Percentiles rank a stretch among this genome's conserved stretches.
Evolutionary conservation across 2,329 filamentous ascomycete genomes (phyloP).

Genomic region (Phoma sp.): DNA sequence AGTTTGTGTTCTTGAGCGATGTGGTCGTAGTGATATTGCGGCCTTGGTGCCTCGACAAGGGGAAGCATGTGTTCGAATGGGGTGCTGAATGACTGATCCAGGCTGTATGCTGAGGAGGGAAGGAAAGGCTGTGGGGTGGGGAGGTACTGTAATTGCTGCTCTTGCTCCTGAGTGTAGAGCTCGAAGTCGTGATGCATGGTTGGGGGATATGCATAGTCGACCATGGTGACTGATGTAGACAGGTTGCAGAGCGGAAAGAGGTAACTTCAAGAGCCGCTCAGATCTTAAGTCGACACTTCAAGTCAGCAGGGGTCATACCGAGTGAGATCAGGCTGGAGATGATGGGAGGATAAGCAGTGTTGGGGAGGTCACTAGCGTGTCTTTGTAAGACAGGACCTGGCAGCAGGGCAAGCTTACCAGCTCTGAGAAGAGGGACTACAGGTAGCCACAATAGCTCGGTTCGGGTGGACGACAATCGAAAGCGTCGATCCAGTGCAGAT

Average conservation of each 20-base stretch:
- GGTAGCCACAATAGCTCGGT: slow-evolving; percentile 13
- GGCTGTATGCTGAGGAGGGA: slow-evolving; percentile 35
- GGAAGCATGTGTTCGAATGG: slow-evolving; percentile 45
- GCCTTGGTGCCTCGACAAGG: slow-evolving; percentile 39
- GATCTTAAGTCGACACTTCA: slow-evolving; percentile 22
- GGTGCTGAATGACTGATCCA: slow-evolving; percentile 47
- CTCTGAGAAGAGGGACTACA: slow-evolving; percentile 26
- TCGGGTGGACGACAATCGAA: slow-evolving; percentile 5
- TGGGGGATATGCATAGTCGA: slow-evolving; percentile 43
- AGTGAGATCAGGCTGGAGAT: slow-evolving; percentile 13
- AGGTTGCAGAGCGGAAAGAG: slow-evolving; percentile 11
- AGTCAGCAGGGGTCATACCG: slow-evolving; percentile 40
- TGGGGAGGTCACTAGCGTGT: slow-evolving; percentile 8
- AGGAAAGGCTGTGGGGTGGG: slow-evolving; percentile 39
- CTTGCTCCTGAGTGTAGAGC: slow-evolving; percentile 44
- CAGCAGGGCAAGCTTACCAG: slow-evolving; percentile 46
- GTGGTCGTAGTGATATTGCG: slow-evolving; percentile 46
- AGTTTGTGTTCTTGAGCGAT: slow-evolving; percentile 48
- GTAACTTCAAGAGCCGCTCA: slow-evolving; percentile 26
- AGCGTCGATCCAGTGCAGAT: slow-evolving; percentile 28
- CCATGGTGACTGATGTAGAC: slow-evolving; percentile 36
- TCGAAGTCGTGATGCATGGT: slow-evolving; percentile 48
- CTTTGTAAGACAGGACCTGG: slow-evolving; percentile 19
- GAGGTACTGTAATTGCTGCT: slow-evolving; percentile 43
- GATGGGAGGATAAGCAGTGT: slow-evolving; percentile 15